A percentile compares a stretch with the other conserved stretches of the same genome.
Conservation (phyloP, 2,329 filamentous ascomycete species). For the Talaromyces sp. region DNA sequence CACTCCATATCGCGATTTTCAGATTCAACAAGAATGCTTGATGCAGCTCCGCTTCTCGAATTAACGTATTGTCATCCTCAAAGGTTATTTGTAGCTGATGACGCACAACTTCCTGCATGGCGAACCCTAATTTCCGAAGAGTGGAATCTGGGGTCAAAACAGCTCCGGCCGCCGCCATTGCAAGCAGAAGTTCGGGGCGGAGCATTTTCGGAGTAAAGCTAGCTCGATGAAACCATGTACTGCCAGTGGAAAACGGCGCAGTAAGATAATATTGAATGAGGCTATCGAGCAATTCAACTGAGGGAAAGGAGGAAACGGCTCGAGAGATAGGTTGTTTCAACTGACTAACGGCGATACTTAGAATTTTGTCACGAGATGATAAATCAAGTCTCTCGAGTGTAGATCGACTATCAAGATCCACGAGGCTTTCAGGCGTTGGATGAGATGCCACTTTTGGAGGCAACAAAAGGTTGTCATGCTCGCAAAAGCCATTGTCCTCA, state of each 20-base stretch:
- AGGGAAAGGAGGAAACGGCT: slow-evolving; percentile 27
- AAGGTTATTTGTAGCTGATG: slow-evolving; percentile 19
- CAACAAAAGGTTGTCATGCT: slow-evolving; percentile 29
- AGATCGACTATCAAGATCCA: slow-evolving; percentile 14
- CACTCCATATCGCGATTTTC: slow-evolving; percentile 34
- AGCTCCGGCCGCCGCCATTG: slow-evolving; percentile 31
- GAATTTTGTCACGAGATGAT: slow-evolving; percentile 7
- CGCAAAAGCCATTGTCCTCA: slow-evolving; percentile 25
- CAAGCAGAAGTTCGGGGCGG: slow-evolving; percentile 28
- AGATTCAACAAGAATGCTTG: slow-evolving; percentile 33
- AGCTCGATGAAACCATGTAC: slow-evolving; percentile 27
- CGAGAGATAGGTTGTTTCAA: slow-evolving; percentile 1
- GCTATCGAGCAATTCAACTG: slow-evolving; percentile 27
- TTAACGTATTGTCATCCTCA: slow-evolving; percentile 29
- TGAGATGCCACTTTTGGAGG: slow-evolving; percentile 13
- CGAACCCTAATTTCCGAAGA: slow-evolving; percentile 32
- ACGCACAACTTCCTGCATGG: slow-evolving; percentile 33
- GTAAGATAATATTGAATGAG: slow-evolving; percentile 28
- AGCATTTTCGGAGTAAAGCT: slow-evolving; percentile 27
- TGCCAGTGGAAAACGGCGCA: slow-evolving; percentile 10
- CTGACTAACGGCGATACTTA: slow-evolving; percentile 7
- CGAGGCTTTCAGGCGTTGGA: slow-evolving; percentile 7
- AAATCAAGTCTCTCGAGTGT: slow-evolving; percentile 5
- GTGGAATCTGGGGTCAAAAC: slow-evolving; percentile 27
- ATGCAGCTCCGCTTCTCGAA: slow-evolving; percentile 25